Conservation (phyloP, 1,284 basidiomycete species). For the Malassezia pachydermatis region DNA sequence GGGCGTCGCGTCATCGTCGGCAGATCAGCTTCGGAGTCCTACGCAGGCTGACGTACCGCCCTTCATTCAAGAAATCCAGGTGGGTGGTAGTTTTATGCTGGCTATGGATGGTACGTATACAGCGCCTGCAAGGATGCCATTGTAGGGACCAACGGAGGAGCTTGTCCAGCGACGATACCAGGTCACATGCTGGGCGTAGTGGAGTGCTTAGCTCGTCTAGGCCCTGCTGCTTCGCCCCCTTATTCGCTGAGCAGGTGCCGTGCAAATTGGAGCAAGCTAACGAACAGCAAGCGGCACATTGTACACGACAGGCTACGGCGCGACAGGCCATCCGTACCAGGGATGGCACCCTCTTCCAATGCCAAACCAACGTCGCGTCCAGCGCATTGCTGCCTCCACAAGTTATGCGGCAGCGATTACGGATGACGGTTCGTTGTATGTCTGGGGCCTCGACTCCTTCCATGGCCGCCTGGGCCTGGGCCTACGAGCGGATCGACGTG, state of each 20-base stretch:
- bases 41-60: background rate
- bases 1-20: background rate
- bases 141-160: constrained; percentile 14
- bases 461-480: constrained; percentile 1
- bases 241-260: background rate
- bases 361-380: background rate
- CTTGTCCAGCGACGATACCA: constrained; percentile 1
- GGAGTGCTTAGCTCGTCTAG: background rate
- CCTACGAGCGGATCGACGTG: background rate
- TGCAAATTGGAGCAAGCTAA: constrained; percentile 4
- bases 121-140: constrained; percentile 7
- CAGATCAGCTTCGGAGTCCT: constrained; percentile 6
- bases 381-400: constrained; percentile 7
- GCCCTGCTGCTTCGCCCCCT: background rate
- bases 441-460: constrained; percentile 9
- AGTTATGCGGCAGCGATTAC: constrained; percentile 13
- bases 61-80: constrained; percentile 3
- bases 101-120: constrained; percentile 10
- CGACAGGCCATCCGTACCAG: background rate
- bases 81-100: constrained; percentile 17
- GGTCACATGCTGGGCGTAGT: background rate
- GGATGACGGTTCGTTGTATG: constrained; percentile 2
- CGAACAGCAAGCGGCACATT: constrained; percentile 7
- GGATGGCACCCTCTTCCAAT: background rate
- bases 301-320: constrained; percentile 14